These are phyloP conservation scores for Silene latifolia DNA, from an alignment of 148 eudicot genomes.

Conservation along the genomic window DNA sequence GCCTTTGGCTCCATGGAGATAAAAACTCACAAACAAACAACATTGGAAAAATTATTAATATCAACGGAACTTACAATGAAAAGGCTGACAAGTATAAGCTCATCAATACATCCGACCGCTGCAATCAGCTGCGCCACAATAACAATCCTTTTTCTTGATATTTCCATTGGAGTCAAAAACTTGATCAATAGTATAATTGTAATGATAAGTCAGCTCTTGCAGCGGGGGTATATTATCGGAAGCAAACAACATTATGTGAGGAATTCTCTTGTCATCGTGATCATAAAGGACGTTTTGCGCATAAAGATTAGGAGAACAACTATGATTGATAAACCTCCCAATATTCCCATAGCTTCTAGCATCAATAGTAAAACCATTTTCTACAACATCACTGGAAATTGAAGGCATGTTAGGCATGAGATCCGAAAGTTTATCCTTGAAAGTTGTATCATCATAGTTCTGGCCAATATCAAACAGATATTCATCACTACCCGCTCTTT, in stretches of 20 bases:
- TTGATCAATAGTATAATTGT: conserved; percentile 67
- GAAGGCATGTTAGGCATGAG: conserved; percentile 30
- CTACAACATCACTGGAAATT: conserved; percentile 26
- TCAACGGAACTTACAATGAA: not conserved
- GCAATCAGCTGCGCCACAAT: conserved; percentile 80
- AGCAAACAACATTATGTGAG: conserved; percentile 91
- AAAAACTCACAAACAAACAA: not conserved
- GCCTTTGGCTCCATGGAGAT: not conserved
- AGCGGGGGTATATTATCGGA: conserved; percentile 86
- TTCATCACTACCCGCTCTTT: conserved; percentile 63
- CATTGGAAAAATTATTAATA: not conserved
- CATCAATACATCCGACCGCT: conserved; percentile 79
- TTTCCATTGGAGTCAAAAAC: conserved; percentile 66
- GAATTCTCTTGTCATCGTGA: conserved; percentile 73
- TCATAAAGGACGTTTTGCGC: conserved; percentile 88
- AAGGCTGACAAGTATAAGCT: conserved; percentile 5
- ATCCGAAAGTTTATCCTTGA: conserved; percentile 31
- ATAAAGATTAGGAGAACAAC: conserved; percentile 88
- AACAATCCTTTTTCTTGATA: conserved; percentile 66
- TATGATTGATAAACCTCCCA: conserved; percentile 87
- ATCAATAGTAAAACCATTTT: conserved; percentile 80
- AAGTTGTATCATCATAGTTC: conserved; percentile 52
- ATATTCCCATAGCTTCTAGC: conserved; percentile 64
- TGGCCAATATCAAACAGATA: conserved; percentile 88
- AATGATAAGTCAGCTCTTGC: conserved; percentile 76